phyloP scores from a whole-genome alignment of 1,284 basidiomycete species.

The Rhodotorula sp. region DNA sequence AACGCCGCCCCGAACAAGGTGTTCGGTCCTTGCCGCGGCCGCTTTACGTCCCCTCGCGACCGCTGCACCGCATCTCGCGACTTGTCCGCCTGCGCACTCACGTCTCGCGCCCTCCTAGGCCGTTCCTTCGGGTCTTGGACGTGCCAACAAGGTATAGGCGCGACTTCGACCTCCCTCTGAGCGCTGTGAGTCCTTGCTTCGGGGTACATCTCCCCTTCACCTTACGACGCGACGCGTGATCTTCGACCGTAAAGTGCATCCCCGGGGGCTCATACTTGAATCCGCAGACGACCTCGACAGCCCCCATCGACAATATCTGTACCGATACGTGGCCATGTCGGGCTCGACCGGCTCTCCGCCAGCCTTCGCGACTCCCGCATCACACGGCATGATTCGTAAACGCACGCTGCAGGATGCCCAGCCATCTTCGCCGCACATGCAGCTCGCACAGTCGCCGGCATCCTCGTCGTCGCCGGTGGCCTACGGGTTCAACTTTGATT shows the following conservation, averaged over 20 bases:
- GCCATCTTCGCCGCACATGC: neutral
- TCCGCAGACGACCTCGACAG: no score
- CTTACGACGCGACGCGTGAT: neutral
- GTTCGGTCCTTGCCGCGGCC: no score
- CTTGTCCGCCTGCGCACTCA: no score
- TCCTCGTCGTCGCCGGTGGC: constrained; percentile 4
- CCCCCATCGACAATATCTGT: neutral
- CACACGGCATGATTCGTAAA: constrained; percentile 28
- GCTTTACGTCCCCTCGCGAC: no score
- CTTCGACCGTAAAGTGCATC: neutral
- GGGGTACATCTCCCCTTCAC: neutral
- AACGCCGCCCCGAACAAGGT: no score
- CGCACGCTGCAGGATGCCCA: constrained; percentile 27
- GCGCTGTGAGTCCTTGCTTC: neutral
- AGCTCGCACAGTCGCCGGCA: neutral
- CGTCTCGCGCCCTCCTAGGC: no score
- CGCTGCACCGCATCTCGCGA: no score
- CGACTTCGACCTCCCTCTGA: no score
- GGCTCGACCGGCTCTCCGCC: neutral
- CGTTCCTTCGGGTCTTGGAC: no score
- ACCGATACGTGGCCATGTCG: neutral
- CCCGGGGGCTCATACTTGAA: no score
- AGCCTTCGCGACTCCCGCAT: neutral
- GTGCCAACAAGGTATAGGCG: no score
- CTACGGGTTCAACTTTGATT: neutral